Base-by-base conservation (phyloP, 352 stramenopile genomes). In the Phytophthora cryptogea region DNA sequence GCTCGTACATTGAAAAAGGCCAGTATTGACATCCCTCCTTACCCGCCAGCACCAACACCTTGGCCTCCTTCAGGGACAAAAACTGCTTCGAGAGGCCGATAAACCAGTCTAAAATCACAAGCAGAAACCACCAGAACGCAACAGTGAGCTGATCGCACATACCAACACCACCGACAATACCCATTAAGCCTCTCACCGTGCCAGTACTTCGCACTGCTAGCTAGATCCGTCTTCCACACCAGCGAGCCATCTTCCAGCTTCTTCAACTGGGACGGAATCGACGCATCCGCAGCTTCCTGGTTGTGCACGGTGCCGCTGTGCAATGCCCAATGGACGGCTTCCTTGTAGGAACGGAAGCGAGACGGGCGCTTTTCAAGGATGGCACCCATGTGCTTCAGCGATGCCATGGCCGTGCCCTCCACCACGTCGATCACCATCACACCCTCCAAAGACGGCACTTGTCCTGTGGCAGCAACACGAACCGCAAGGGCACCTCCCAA, bases 381-480 rank as follows among this genome's bases (percentile, higher is more conserved):
- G 4, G 68, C 62, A 40, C 89, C 73, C 89, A 96, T 96, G 68
- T 94, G 83, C 40, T 77, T 70, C 9, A 96, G 70, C 7, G 89
- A 92, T n/a, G 86, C 85, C 13, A 96, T 67, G 5, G 89, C 87
- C 6, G 89, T 96, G 41, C 87, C 87, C 51, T 96, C 89, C 8
- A 96, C 89, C 7, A 96, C 89, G 58, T 96, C 89, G 40, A 96
- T 85, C 33, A 96, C 87, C 73, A 96, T 90, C 2, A 95, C 74
- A 13, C 89, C 89, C 9, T 83, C 78, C 8, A 96, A 66, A 3
- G 81, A 88, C 13, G 62, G 47, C 20, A 95, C 71, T 23, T 82
- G 70, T 27, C 77, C 63, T 5, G 77, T 78, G 1, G 78, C 80
- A 1, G 78, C 82, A 11, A 92, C 82, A 13, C 87, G 83, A 27